A percentile compares a stretch with the other conserved stretches of the same genome.
These are phyloP conservation scores for Rhododendron molle DNA, from an alignment of 148 eudicot genomes.

Conservation along the genomic window DNA sequence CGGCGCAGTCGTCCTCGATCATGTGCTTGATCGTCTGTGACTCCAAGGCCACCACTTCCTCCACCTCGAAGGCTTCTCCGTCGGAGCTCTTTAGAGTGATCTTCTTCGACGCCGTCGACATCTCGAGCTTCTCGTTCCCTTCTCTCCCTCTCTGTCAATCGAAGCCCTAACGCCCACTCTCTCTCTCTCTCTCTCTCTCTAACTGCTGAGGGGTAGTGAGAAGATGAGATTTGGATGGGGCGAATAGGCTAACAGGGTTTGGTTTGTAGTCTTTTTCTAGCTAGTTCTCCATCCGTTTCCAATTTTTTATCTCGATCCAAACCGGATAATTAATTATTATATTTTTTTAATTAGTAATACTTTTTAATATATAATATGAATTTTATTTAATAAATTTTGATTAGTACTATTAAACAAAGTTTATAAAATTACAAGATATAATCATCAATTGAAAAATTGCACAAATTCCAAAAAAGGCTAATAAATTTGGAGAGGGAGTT, in stretches of 20 bases:
- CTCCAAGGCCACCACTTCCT: conserved; percentile 18
- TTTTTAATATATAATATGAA: no score
- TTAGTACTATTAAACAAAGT: no score
- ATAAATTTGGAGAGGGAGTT: no score
- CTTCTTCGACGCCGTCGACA: conserved; percentile 17
- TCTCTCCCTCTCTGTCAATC: neutral
- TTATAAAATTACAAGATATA: no score
- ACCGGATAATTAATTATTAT: no score
- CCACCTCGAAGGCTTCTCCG: conserved; percentile 28
- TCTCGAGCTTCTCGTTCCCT: neutral
- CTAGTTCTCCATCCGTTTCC: no score
- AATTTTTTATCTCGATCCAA: no score
- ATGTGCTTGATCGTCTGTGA: conserved; percentile 27
- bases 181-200: neutral
- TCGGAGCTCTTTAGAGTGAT: conserved; percentile 21
- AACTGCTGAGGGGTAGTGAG: neutral
- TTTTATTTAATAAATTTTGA: no score
- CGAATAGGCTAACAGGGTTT: neutral
- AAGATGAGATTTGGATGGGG: neutral
- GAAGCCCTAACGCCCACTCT: neutral
- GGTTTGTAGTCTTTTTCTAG: neutral
- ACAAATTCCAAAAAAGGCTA: no score
- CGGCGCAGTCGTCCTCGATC: conserved; percentile 25
- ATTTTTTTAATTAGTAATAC: no score
- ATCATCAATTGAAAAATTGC: no score